Base-by-base conservation (phyloP, 495 filamentous ascomycete species). In the Tirmania nivea region DNA sequence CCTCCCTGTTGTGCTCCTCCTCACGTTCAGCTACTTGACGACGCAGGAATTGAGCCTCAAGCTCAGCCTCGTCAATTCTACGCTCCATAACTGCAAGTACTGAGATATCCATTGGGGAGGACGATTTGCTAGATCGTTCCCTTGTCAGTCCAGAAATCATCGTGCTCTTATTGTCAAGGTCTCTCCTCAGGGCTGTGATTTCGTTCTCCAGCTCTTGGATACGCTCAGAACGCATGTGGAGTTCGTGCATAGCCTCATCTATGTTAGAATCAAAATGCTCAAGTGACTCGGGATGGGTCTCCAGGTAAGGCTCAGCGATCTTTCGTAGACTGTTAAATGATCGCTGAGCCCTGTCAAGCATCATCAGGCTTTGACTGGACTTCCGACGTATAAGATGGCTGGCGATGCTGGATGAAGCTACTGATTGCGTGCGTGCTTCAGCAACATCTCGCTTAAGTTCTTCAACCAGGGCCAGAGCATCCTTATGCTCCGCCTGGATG, bases 101-200 rank as follows among this genome's bases (percentile, higher is more conserved):
- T 7, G 84, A 86, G 68, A 94, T 92, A 60, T 97, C 90, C 65
- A 95, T 81, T 12, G 87, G 84, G 10, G 86, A 83, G 2, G 78
- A 78, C 39, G 73, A 70, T 63, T 86, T 86, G 68, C 94, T 76
- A 2, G 86, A 86, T 59, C 90, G 74, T 65, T 97, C 90, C 42
- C 88, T 78, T 16, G 92, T 92, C 35, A 97, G 75, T 7, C 90
- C 90, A 16, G 86, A 84, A 55, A 97, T 95, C 60, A 97, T 87
- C 20, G 81, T 81, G 68, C 83, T 83, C 74, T 96, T 96, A 53
- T 74, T 78, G 57, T 97, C 92, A 84, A 97, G 93, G 64, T 95
- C 92, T 66, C 83, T 90, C 70, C 83, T 92, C 12, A 89, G 76
- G 8, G 76, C 78, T 2, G 78, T 70, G 54, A 95, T 78, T 60